phyloP scores from a whole-genome alignment of 768 basidiomycete genomes.

The Termitomyces heimii region DNA sequence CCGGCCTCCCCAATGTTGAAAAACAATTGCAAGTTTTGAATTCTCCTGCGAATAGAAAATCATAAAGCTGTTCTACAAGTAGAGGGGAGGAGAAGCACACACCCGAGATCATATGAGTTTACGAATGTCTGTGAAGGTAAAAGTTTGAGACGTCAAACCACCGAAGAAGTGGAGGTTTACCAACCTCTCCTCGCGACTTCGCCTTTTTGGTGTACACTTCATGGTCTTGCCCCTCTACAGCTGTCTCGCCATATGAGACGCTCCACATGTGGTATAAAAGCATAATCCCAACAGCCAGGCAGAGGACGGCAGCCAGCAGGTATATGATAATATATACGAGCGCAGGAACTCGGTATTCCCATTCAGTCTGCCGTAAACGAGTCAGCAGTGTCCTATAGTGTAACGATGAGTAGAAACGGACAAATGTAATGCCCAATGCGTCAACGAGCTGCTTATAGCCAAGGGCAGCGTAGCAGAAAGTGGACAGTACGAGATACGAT shows the following conservation, averaged over 20 bases:
- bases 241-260: constrained; percentile 71
- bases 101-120: constrained; percentile 92
- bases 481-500: constrained; percentile 72
- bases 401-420: constrained; percentile 24
- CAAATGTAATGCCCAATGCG: constrained; percentile 49
- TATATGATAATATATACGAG: constrained; percentile 69
- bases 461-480: constrained; percentile 51
- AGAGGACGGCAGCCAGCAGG: constrained; percentile 70
- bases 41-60: constrained; percentile 27
- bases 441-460: constrained; percentile 60
- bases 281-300: constrained; percentile 71
- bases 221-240: constrained; percentile 88
- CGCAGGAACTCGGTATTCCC: constrained; percentile 62
- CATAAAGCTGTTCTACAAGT: not conserved
- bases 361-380: constrained; percentile 26
- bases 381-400: not conserved
- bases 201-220: constrained; percentile 71
- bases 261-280: constrained; percentile 67
- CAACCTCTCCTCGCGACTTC: constrained; percentile 60
- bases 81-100: constrained; percentile 9
- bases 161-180: constrained; percentile 13
- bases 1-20: constrained; percentile 80
- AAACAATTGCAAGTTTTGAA: constrained; percentile 72
- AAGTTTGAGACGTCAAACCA: not conserved
- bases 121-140: constrained; percentile 53